Base-by-base conservation (phyloP, 805 yeast genomes). In the Metschnikowia corniflorae region DNA sequence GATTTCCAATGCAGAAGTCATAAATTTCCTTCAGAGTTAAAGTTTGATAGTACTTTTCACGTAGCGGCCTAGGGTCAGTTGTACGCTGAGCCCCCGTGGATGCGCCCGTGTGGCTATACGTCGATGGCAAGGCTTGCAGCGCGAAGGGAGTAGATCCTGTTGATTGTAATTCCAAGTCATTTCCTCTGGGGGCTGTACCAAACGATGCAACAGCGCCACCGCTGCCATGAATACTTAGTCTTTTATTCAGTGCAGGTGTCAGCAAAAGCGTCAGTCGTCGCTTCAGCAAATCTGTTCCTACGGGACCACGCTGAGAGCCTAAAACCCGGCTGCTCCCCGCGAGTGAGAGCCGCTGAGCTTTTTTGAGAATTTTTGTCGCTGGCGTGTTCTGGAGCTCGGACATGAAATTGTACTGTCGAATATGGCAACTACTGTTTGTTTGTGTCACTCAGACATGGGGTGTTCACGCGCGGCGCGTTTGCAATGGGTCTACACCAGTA, bases 41-140 rank as follows among this genome's bases (percentile, higher is more conserved):
- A 28, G 60, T 62, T 55, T 84, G 94, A 55, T 77, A 86, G 42
- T 67, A 71, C 44, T 73, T 74, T 57, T 87, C 95, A 39, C 88
- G 68, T 18, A 87, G 58, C 4, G 95, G 95, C 35, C 97, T 69
- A 20, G 84, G 82, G 60, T 87, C 96, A 44, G 29, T 20, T 14
- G 25, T 17, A 14, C 33, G 26, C 12, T 5, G 31, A 6, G 40
- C 21, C 16, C 20, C 36, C 19, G 20, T 19, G 10, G 8, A 22
- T 5, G 15, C 17, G 21, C 28, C 23, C 16, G 7, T 24, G 2
- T 16, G 33, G 18, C 27, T 26, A 16, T 37, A 34, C 7, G 33
- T 25, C 16, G 37, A 23, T 14, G 30, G 13, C 16, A 21, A 32
- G 9, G 35, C 30, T 16, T 38, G 46, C 42, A 26, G 40, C 16